Evolutionary conservation across 306 rosid species (phyloP).

Genomic region (Cicer bijugum): DNA sequence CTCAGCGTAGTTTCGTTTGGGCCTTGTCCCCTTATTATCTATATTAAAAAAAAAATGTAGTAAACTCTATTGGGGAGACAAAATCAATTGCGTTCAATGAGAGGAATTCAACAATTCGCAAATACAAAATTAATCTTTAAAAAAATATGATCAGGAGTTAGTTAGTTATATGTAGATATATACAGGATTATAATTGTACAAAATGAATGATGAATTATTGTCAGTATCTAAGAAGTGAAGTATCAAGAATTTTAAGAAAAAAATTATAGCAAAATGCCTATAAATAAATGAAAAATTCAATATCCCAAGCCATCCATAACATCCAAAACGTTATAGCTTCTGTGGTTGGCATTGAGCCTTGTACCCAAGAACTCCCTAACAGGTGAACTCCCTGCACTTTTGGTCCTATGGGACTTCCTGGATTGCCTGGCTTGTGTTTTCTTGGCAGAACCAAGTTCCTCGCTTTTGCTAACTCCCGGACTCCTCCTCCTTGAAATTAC

Average conservation of each 20-base stretch:
- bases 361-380: conserved; percentile 43
- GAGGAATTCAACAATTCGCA: background rate
- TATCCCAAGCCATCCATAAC: conserved; percentile 62
- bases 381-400: conserved; percentile 70
- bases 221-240: background rate
- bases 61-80: background rate
- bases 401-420: conserved; percentile 46
- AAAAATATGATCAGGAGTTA: background rate
- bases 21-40: no score
- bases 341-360: conserved; percentile 32
- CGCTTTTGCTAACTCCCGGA: conserved; percentile 71
- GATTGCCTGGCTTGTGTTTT: conserved; percentile 41
- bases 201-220: conserved; percentile 24
- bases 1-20: no score
- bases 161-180: conserved; percentile 36
- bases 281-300: conserved; percentile 21
- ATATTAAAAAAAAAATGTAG: background rate
- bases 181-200: conserved; percentile 5
- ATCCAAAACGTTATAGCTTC: conserved; percentile 52
- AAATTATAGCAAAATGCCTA: background rate
- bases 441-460: conserved; percentile 54
- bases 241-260: conserved; percentile 26
- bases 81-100: background rate
- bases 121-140: background rate
- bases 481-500: conserved; percentile 53